Base-by-base conservation (phyloP, 768 basidiomycete genomes). In the Bullera alba region DNA sequence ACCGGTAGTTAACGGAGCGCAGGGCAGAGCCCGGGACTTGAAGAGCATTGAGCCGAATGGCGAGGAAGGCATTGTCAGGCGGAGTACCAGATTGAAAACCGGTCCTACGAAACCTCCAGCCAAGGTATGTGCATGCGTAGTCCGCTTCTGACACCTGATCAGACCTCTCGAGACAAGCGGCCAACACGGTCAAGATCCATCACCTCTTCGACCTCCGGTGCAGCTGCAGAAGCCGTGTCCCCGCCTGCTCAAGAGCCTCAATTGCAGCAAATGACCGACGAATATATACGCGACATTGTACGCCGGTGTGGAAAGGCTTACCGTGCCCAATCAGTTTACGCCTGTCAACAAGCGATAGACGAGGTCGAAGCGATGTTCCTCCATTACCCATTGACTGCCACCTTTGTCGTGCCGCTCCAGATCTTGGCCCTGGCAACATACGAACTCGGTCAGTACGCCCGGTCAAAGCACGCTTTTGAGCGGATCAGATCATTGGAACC, bases 351-450 rank as follows among this genome's bases (percentile, higher is more conserved):
- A 63, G 87, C 86, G 69, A 70, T 95, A 34, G 79, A 80, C 36
- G 84, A 85, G 67, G 75, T 97, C 39, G 85, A 86, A 67, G 76
- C 78, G 61, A 75, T 99, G 56, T 87, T 90, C 25, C 73, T 77
- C 50, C 77, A 77, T 45, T 83, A 93, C 51, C 83, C 37, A 21
- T 21, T 21, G 10, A 21, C 12, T 14, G 7, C 86, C 67, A 76
- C 80, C 49, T 84, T 84, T 32, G 78, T 85, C 46, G 85, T 81
- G 77, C 85, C 87, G 37, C 76, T 91, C 63, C 81, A 83, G 16
- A 81, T 92, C 78, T 79, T 86, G 14, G 95, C 86, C 12, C 81
- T 83, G 70, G 87, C 87, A 44, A 84, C 88, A 67, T 95, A 89
- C 72, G 95, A 97, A 73, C 79, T 81, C 71, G 80, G 85, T 53